These are phyloP conservation scores for Uncinocarpus reesii DNA, from an alignment of 2,329 filamentous ascomycete species.

Conservation along the genomic window DNA sequence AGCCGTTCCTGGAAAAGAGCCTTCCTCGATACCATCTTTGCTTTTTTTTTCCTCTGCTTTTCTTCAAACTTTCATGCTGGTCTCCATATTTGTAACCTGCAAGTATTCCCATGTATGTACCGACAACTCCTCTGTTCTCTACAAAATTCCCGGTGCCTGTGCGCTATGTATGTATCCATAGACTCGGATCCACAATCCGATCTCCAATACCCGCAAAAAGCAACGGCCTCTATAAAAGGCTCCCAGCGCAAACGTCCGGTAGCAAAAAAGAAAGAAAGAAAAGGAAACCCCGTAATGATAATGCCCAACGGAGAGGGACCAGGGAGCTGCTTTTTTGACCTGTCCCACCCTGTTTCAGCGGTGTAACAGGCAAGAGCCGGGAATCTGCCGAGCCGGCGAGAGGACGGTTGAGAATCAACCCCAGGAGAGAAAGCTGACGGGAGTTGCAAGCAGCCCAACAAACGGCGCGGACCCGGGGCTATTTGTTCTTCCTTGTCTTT, in stretches of 20 bases:
- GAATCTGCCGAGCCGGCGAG: neutral
- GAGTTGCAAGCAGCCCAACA: neutral
- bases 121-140: neutral
- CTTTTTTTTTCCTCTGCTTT: neutral
- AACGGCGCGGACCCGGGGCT: neutral
- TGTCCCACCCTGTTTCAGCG: constrained; percentile 7
- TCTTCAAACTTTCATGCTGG: neutral
- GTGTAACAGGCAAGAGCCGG: constrained; percentile 4
- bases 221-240: neutral
- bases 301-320: neutral
- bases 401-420: neutral
- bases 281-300: too few relatives aligned
- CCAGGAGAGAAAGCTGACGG: neutral
- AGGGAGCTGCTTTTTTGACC: neutral
- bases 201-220: constrained; percentile 9
- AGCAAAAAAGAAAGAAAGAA: neutral
- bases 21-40: neutral
- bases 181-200: neutral
- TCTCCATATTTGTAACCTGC: neutral
- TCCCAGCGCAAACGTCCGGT: too few relatives aligned
- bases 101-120: neutral
- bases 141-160: neutral
- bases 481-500: neutral
- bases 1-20: neutral
- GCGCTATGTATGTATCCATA: neutral